Evolutionary conservation across 768 basidiomycete genomes (phyloP), one percentile per base, ranked within the genome.

Genomic region (Russula griseocarnosa): DNA sequence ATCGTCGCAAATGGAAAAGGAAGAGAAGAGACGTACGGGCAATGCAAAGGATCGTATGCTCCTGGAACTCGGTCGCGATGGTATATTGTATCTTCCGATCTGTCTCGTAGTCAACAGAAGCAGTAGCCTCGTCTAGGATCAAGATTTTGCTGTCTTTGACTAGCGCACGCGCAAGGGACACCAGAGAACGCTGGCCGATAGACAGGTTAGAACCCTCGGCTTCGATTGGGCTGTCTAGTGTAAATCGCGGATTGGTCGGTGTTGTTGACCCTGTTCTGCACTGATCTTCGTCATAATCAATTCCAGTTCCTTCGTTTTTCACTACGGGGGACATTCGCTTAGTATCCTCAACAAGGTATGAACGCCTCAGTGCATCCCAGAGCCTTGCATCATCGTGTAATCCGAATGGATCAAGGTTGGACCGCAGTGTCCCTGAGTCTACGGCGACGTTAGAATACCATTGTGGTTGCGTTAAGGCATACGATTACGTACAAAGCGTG

Each of bases 71-170:
- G 55, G 79, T 79, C 1, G 90, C 82, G 66, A 98, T 96, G 6
- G 94, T 96, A 66, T 89, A 82, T 72, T 97, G 94, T 64, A 98
- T 94, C 73, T 90, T 91, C 62, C 85, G 78, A 76, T 97, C 94
- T 0, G 92, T 95, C 74, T 91, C 92, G 68, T 87, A 89, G 69
- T 94, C 92, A 32, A 94, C 90, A 13, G 88, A 90, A n/a, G 90
- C 90, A 55, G 92, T 94, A 0, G 93, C 93, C 77, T 95, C 94
- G 72, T 97, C 94, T 13, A 98, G 79, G 52, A 97, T 85, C 55
- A 95, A 85, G 36, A 96, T 84, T 71, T 84, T 87, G 14, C 88
- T 81, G 71, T 94, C 83, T 69, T 94, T 91, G 38, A 96, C 94
- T 28, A 97, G 75, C 0, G 94, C 95, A 36, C 95, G 81, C 18